Conservation (phyloP, 1,139 yeast species). For the Tardiomyces depauwii region DNA sequence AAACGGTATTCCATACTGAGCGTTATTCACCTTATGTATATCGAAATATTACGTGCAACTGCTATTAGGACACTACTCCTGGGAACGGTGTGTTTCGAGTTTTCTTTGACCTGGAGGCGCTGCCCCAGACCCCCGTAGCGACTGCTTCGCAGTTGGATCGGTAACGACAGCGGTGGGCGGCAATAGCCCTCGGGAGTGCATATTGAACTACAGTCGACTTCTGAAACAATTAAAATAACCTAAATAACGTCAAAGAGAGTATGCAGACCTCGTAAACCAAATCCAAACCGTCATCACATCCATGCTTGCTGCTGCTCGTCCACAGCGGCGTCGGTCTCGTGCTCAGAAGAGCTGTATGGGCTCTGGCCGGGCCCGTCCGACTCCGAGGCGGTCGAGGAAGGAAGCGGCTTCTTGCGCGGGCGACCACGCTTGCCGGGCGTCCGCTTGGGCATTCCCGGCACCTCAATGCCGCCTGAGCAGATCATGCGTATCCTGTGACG, state of each 20-base stretch:
- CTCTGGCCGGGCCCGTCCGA: slow-evolving; percentile 12
- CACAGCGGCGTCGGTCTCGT: slow-evolving; percentile 9
- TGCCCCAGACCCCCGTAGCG: no score
- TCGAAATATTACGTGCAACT: not conserved
- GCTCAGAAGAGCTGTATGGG: slow-evolving; percentile 12
- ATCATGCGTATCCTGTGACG: slow-evolving; percentile 73
- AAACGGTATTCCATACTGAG: slow-evolving; percentile 85
- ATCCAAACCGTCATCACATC: no score
- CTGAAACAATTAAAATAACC: slow-evolving; percentile 4
- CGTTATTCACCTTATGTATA: not conserved
- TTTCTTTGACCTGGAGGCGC: no score
- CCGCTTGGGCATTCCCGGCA: slow-evolving; percentile 23
- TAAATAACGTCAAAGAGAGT: slow-evolving; percentile 5
- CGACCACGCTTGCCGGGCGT: slow-evolving; percentile 22
- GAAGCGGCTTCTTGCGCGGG: slow-evolving; percentile 16
- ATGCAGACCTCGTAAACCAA: no score
- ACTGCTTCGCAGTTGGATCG: no score
- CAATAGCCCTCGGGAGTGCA: no score
- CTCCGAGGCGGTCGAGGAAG: slow-evolving; percentile 7
- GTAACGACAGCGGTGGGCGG: no score
- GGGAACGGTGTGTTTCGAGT: no score
- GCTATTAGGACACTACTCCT: no score
- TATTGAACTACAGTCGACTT: no score
- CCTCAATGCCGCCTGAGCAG: slow-evolving; percentile 57
- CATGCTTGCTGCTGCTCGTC: no score